Base-by-base conservation (phyloP, 345 rosid genomes). In the Eucalyptus curtisii region DNA sequence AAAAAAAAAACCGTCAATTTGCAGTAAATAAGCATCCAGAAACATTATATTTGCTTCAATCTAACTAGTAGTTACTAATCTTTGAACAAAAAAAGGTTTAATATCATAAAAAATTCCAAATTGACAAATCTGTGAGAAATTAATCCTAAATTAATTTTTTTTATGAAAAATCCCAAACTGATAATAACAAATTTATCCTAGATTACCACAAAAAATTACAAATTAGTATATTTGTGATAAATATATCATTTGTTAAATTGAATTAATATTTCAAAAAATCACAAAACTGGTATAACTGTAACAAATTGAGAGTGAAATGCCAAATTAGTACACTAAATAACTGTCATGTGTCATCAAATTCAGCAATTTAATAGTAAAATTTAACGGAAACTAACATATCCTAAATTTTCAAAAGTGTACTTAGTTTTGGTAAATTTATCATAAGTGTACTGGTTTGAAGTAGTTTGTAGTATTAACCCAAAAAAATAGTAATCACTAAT, bases 331-430 rank as follows among this genome's bases (percentile, higher is more conserved):
- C 4, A 52, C 10, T 7, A 7, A 52, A 19, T 52, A 52, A 52
- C 0, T 19, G 1, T 1, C 9, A 0, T 0, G 0, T 19, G 57
- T 52, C 2, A 52, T 19, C 9, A 19, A 52, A 7, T 52, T 52
- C 1, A 52, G 10, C 0, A 52, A 52, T 52, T 52, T 52, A 3
- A 52, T 0, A 7, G 2, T 52, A 52, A 52, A 19, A 52, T 19
- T 19, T 52, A 52, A 52, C 0, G 25, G 0, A 52, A 52, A 52
- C 4, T 52, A 52, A 19, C 0, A 7, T 0, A 52, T 52, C 10
- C 0, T 7, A 7, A 52, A 52, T 1, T 52, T 0, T 52, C 25
- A 52, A 52, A 52, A 52, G 57, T 52, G 0, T 52, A 7, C 10
- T 52, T 52, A 52, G 4, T 52, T 19, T 52, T 52, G 0, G 0